A percentile compares a stretch with the other conserved stretches of the same genome.
These are phyloP conservation scores for Cotoneaster glaucophyllus DNA, from an alignment of 306 rosid genomes.

Conservation along the genomic window DNA sequence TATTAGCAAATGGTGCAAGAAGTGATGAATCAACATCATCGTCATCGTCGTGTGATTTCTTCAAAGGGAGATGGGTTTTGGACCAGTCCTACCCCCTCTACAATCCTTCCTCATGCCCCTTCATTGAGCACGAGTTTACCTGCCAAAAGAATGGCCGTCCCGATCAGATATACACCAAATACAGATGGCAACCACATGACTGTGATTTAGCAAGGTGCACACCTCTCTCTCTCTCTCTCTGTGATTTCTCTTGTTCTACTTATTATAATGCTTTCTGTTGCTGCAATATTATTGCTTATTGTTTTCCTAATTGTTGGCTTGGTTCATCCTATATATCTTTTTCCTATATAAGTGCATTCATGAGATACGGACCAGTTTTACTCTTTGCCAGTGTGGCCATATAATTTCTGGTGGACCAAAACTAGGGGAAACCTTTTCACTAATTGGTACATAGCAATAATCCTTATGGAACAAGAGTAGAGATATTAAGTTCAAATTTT, in stretches of 20 bases:
- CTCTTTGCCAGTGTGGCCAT: too few species aligned
- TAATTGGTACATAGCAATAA: too few species aligned
- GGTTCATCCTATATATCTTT: not conserved
- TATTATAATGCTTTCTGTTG: not conserved
- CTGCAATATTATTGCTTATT: not conserved
- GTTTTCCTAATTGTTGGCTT: not conserved
- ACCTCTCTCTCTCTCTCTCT: not conserved
- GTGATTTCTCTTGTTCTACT: not conserved
- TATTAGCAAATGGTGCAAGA: not conserved
- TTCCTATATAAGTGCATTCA: too few species aligned
- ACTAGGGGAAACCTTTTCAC: not conserved
- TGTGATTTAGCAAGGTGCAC: conserved; percentile 54
- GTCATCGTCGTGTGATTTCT: conserved; percentile 36
- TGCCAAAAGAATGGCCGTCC: conserved; percentile 74
- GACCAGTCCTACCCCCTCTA: conserved; percentile 66
- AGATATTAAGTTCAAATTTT: too few species aligned
- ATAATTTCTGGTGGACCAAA: not conserved
- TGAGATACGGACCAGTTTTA: too few species aligned
- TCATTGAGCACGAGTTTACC: conserved; percentile 68
- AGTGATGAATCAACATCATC: not conserved
- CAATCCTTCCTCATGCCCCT: conserved; percentile 45
- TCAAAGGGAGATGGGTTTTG: conserved; percentile 61
- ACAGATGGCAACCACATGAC: conserved; percentile 71
- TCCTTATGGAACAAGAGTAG: too few species aligned
- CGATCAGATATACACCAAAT: conserved; percentile 53